Base-by-base conservation (phyloP, 208 protist species). In the Crithidia mellificae region DNA sequence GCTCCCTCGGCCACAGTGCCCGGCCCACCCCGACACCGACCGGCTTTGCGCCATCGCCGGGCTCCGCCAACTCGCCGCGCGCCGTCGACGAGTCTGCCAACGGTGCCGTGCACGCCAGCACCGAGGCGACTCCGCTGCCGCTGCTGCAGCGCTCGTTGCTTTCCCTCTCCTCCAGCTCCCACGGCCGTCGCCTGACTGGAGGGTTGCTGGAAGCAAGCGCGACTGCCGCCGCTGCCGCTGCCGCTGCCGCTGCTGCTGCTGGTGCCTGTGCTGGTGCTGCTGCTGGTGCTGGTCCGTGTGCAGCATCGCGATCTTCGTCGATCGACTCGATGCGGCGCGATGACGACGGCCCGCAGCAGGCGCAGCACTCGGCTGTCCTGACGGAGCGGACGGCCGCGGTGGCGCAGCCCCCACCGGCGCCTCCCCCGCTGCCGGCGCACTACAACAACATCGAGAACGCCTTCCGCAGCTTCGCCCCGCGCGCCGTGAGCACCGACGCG, bases 281-380 rank as follows among this genome's bases (percentile, higher is more conserved):
- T 22, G 20, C 30, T 7, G 57, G 6, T 15, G 62, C 50, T 32
- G 11, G 25, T 0, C n/a, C 19, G 14, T 44, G 25, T 19, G 27
- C 25, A 0, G 56, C 68, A 11, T 68, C 63, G 19, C 49, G 46
- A 15, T 61, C 70, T 7, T 64, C 55, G 2, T 76, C 63, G 8
- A 46, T 59, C 15, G 61, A 41, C 22, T 76, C 70, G 46, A 59
- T 76, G 56, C 54, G 24, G 15, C 54, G 44, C 49, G 56, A 65
- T 12, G 70, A 70, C 20, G 63, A 58, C 24, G 56, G 39, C 17
- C 54, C 47, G 29, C 51, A 62, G 15, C 22, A 57, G 36, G 55
- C 62, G 49, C 22, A 27, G 6, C 2, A 25, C 11, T 12, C 49
- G 12, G 14, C 25, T 6, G 2, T 46, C 30, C 27, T 64, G 19